Conservation (phyloP, 2,329 filamentous ascomycete species). For the Xylaria multiplex region DNA sequence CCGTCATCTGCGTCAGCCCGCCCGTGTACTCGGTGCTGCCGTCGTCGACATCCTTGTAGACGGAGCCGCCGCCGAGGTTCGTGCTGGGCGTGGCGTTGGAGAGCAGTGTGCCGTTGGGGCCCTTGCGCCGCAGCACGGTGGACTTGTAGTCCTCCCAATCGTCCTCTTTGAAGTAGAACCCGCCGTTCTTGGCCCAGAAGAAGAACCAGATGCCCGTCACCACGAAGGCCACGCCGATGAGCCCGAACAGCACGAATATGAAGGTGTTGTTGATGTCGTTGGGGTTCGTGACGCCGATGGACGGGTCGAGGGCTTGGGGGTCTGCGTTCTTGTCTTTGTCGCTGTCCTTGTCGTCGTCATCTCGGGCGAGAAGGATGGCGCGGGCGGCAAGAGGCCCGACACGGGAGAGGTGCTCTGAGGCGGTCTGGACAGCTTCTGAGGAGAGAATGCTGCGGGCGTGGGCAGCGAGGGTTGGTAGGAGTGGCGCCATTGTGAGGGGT, state of each 20-base stretch:
- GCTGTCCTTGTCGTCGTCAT: constrained; percentile 40
- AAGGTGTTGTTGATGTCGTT: constrained; percentile 71
- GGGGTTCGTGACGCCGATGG: constrained; percentile 62
- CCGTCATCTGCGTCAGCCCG: constrained; percentile 48
- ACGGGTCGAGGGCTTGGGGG: constrained; percentile 52
- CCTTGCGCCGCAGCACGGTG: constrained; percentile 87
- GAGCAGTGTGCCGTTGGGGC: constrained; percentile 87
- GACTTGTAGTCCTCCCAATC: constrained; percentile 99
- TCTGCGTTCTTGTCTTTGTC: constrained; percentile 36
- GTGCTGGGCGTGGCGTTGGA: constrained; percentile 85
- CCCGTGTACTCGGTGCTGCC: constrained; percentile 54
- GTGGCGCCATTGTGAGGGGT: constrained; percentile 47
- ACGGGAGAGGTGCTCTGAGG: constrained; percentile 44
- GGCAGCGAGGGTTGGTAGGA: constrained; percentile 46
- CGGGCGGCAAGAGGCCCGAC: constrained; percentile 57
- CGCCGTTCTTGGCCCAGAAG: constrained; percentile 97
- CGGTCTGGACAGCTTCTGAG: constrained; percentile 45
- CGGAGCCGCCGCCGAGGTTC: constrained; percentile 85
- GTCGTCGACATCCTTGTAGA: constrained; percentile 77
- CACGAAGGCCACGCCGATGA: constrained; percentile 82
- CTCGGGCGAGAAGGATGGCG: constrained; percentile 56
- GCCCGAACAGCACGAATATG: constrained; percentile 85
- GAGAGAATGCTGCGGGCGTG: constrained; percentile 46
- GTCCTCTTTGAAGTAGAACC: constrained; percentile 83
- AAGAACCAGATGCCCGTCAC: constrained; percentile 92